Conservation (phyloP, 495 filamentous ascomycete genomes). For the Lasiosphaeria hispida region DNA sequence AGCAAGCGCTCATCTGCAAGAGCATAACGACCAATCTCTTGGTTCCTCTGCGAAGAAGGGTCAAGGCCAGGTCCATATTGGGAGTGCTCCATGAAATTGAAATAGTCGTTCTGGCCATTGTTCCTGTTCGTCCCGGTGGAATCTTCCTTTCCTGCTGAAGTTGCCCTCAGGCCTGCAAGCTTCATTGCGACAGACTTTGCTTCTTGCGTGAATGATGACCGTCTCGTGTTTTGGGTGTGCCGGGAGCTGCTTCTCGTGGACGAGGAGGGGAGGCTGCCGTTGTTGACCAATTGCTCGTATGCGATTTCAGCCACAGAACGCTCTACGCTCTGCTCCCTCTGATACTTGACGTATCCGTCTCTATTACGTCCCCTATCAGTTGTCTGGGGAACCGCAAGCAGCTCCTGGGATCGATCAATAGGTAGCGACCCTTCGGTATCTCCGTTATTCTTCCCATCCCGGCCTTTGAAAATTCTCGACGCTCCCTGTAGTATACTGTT, state of each 20-base stretch:
- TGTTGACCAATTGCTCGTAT: constrained; percentile 25
- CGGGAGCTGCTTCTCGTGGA: constrained; percentile 23
- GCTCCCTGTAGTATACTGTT: constrained; percentile 25
- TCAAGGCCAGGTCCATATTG: constrained; percentile 9
- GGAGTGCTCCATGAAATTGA: constrained; percentile 23
- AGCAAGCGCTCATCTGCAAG: neutral
- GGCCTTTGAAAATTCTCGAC: constrained; percentile 20
- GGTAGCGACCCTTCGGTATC: constrained; percentile 1
- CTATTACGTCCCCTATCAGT: constrained; percentile 17
- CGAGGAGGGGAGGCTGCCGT: constrained; percentile 16
- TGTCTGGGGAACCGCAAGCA: neutral
- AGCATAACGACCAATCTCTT: neutral
- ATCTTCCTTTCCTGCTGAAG: constrained; percentile 15
- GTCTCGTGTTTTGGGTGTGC: constrained; percentile 19
- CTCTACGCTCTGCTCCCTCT: constrained; percentile 29
- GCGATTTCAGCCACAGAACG: constrained; percentile 23
- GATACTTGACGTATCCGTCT: constrained; percentile 24
- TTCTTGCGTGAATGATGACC: constrained; percentile 29
- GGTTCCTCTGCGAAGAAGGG: neutral
- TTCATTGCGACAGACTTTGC: constrained; percentile 30
- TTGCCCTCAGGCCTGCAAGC: constrained; percentile 21
- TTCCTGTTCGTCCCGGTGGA: neutral
- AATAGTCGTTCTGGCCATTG: constrained; percentile 23
- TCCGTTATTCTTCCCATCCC: constrained; percentile 12
- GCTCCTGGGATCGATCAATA: constrained; percentile 19